A percentile compares a stretch with the other conserved stretches of the same genome.
phyloP scores from a whole-genome alignment of 2,329 filamentous ascomycete genomes.

The Apiospora aurea region DNA sequence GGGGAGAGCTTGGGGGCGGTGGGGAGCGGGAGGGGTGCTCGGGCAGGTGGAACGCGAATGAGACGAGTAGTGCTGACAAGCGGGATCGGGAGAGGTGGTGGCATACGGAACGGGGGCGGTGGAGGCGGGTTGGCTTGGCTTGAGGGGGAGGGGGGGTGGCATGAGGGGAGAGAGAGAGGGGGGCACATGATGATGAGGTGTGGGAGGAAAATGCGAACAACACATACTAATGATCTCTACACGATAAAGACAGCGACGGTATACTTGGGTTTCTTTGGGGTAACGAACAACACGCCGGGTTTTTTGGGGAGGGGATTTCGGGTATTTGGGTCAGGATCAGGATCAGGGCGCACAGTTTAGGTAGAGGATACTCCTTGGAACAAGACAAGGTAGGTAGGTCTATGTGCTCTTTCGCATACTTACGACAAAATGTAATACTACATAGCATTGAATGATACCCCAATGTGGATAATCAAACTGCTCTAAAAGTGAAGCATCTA shows the following conservation, averaged over 20 bases:
- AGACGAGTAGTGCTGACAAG: conserved; percentile 47
- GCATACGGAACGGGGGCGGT: conserved; percentile 57
- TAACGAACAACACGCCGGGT: not conserved
- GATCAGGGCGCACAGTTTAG: not conserved
- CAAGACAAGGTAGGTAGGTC: not conserved
- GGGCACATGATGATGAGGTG: not conserved
- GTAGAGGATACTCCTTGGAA: not conserved
- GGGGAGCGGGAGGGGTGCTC: conserved; percentile 47
- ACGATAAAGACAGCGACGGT: not conserved
- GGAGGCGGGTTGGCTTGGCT: conserved; percentile 36
- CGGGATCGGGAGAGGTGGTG: conserved; percentile 59
- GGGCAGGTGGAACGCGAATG: conserved; percentile 55
- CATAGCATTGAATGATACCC: conserved; percentile 5
- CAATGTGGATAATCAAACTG: not conserved
- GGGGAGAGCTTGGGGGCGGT: conserved; percentile 51
- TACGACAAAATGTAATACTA: not conserved
- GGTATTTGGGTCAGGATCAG: not conserved
- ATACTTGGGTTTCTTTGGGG: not conserved
- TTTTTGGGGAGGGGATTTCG: not conserved
- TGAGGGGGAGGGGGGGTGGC: not conserved
- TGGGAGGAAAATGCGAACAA: not conserved
- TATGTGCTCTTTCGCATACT: not conserved
- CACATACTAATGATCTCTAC: not conserved
- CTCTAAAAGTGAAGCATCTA: not conserved
- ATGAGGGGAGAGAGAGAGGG: not conserved